Conservation (phyloP, 345 rosid species). For the Gossypium anomalum region DNA sequence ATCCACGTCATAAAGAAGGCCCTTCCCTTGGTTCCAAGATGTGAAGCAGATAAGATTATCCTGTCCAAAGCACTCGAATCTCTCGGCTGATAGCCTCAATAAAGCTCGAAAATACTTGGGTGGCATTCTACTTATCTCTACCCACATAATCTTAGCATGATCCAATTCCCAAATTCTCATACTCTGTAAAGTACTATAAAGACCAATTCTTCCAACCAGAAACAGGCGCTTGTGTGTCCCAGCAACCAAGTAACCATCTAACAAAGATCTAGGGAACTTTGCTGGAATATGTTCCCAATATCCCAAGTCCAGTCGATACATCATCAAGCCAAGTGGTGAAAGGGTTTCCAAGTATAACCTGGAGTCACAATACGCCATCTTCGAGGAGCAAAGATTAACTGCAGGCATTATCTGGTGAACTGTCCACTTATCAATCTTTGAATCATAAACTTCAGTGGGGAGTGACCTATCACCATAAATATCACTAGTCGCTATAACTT, state of each 20-base stretch:
- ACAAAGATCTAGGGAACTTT: slow-evolving; percentile 77
- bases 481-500: slow-evolving; percentile 86
- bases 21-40: slow-evolving; percentile 92
- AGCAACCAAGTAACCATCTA: slow-evolving; percentile 92
- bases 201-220: slow-evolving; percentile 89
- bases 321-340: slow-evolving; percentile 92
- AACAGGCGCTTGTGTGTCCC: slow-evolving; percentile 84
- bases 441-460: slow-evolving; percentile 89
- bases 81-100: slow-evolving; percentile 85
- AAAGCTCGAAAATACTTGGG: slow-evolving; percentile 79
- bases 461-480: slow-evolving; percentile 76
- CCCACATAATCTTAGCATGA: slow-evolving; percentile 68
- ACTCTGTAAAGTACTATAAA: slow-evolving; percentile 81
- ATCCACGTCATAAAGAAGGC: slow-evolving; percentile 85
- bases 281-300: slow-evolving; percentile 38
- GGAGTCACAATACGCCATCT: slow-evolving; percentile 76
- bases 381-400: slow-evolving; percentile 89
- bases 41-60: slow-evolving; percentile 91
- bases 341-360: slow-evolving; percentile 51
- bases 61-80: slow-evolving; percentile 95
- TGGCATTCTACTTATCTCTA: slow-evolving; percentile 91
- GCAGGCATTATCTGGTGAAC: slow-evolving; percentile 93
- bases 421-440: slow-evolving; percentile 67
- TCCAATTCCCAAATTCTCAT: slow-evolving; percentile 97
- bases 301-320: slow-evolving; percentile 74